Evolutionary conservation across 2,329 filamentous ascomycete species (phyloP), one percentile per base, ranked within the genome.

Genomic region (Xylariales sp.): DNA sequence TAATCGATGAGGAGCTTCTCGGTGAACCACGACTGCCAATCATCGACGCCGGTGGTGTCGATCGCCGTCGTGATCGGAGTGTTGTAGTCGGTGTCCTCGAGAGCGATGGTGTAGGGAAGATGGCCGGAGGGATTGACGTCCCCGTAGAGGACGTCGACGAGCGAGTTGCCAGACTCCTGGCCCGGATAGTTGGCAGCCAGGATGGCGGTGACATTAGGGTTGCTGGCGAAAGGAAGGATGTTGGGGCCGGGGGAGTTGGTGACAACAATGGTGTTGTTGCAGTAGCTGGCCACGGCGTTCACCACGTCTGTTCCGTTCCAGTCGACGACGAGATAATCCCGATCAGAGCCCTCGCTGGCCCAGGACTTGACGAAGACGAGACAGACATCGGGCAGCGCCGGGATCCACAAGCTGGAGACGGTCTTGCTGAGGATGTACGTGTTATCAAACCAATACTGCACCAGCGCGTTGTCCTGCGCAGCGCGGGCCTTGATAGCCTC

Each of bases 1-100:
- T 85, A 84, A 60, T 84, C 80, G 47, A 84, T 80, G 62, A 81
- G 77, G 37, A 83, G 67, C 41, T 78, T 78, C 59, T 83, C 80
- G 19, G 70, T 67, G 55, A 83, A 85, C 52, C 57, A 61, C 1
- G 57, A 55, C 56, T 67, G 65, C 65, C 64, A 67, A 46, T 64
- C 62, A 31, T 64, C 47, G n/a, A 44, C 40, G 21, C 61, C 62
- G 1, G 53, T 59, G 33, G 57, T 63, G 48, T 60, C 55, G 47
- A 63, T 44, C 10, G 47, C 53, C 2, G 63, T 65, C 13, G 59
- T 63, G 1, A 58, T 56, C 3, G 63, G 62, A 1, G 61, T 60
- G 30, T 67, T 66, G 56, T 67, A 67, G 57, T 69, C 66, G 24
- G 58, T 64, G 15, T 67, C 74, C 17, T 72, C 69, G 42, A 65